A percentile compares a stretch with the other conserved stretches of the same genome.
These are phyloP conservation scores for Colletotrichum tofieldiae DNA, from an alignment of 2,329 filamentous ascomycete genomes.

Conservation along the genomic window DNA sequence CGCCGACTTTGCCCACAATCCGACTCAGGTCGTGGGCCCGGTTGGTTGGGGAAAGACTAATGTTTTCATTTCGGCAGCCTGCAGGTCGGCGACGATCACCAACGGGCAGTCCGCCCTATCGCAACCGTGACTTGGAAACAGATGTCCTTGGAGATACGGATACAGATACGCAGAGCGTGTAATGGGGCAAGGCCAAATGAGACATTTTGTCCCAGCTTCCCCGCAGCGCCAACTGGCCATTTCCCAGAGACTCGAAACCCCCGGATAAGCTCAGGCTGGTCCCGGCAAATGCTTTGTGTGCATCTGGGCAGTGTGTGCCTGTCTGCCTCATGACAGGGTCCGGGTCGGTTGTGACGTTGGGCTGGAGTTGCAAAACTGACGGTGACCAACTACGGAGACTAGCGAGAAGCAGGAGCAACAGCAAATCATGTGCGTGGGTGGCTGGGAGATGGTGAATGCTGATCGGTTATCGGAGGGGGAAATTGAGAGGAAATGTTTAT, in stretches of 20 bases:
- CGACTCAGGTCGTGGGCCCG: slow-evolving; percentile 12
- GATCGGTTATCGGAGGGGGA: background rate
- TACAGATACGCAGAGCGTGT: background rate
- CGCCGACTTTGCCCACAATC: slow-evolving; percentile 14
- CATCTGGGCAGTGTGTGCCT: background rate
- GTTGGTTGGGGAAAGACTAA: background rate
- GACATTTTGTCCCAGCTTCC: background rate
- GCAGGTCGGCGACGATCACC: slow-evolving; percentile 15
- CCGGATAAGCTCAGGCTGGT: background rate
- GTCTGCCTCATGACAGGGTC: slow-evolving; percentile 1
- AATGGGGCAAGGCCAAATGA: background rate
- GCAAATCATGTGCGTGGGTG: background rate
- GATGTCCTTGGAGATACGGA: background rate
- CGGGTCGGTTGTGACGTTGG: background rate
- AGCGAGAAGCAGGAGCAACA: background rate
- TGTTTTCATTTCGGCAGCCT: slow-evolving; percentile 7
- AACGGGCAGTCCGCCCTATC: background rate
- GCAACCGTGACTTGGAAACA: background rate
- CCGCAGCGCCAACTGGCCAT: background rate
- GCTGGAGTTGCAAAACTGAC: too few relatives aligned
- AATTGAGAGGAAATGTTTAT: background rate
- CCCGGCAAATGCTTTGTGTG: background rate
- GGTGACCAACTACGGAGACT: background rate
- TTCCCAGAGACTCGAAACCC: background rate
- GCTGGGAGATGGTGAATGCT: background rate